Base-by-base conservation (phyloP, 306 rosid species). In the Notholithocarpus densiflorus region DNA sequence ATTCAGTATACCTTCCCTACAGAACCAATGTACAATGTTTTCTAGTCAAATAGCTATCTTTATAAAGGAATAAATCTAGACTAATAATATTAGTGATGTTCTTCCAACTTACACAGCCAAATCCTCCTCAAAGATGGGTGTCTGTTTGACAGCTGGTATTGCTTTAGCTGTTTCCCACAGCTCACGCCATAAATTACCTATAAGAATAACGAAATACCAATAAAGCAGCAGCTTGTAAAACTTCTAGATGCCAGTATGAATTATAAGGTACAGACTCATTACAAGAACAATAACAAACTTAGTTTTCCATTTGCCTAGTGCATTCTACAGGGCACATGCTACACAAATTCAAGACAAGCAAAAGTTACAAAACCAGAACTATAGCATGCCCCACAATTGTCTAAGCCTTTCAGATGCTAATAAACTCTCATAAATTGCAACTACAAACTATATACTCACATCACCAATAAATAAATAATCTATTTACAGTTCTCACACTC, bases 121-220 rank as follows among this genome's bases (percentile, higher is more conserved):
- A 84, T 96, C 99, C 87, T 96, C 99, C 71, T 96, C 99, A 83
- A 91, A 96, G 69, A 96, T 96, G 75, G 99, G 98, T 72, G 92
- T 77, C 86, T 96, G 99, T 87, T 87, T 96, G 80, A 90, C 97
- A 72, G 99, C 97, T 34, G 99, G 99, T 70, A 96, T 88, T 26
- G 99, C 91, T 86, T 93, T 96, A 68, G 97, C 84, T 82, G 99
- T 90, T 69, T 83, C 93, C 99, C 99, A 96, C 48, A 96, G 85
- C 80, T 96, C 97, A 56, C 82, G 98, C 99, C 99, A 96, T 78
- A 96, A 89, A 89, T 96, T 96, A 57, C 99, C 99, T 96, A 75
- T 73, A 71, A 77, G 73, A 80, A 77, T 81, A 79, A 56, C 54
- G 43, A 60, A 70, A 72, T 24, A 32, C 8, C 45, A 73, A 71